These are phyloP conservation scores for Phytophthora cactorum DNA, from an alignment of 352 stramenopile species.

Conservation along the genomic window DNA sequence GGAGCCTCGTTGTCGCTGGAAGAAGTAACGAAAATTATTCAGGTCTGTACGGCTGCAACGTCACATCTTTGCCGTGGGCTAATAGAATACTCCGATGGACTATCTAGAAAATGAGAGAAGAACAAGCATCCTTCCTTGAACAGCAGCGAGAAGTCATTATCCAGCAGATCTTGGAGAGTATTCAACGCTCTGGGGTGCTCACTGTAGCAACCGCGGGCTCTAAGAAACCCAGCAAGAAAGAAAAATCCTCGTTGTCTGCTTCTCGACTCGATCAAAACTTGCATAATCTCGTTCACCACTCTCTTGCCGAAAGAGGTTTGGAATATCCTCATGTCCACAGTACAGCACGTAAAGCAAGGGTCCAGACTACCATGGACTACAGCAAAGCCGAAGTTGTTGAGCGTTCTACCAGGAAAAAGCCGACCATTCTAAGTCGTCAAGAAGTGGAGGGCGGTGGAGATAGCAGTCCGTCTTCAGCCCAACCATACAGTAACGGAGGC, in stretches of 20 bases:
- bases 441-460: conserved; percentile 21
- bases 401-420: conserved; percentile 15
- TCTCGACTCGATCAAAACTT: conserved; percentile 57
- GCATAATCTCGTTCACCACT: conserved; percentile 58
- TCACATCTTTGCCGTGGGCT: not conserved
- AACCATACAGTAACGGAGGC: conserved; percentile 4
- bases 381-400: conserved; percentile 3
- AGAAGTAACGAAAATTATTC: conserved; percentile 32
- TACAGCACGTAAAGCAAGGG: conserved; percentile 5
- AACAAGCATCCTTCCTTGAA: conserved; percentile 57
- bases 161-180: conserved; percentile 60
- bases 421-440: conserved; percentile 26
- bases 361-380: not conserved
- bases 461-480: not conserved
- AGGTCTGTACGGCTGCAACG: conserved; percentile 16
- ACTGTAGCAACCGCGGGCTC: not conserved
- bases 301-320: conserved; percentile 64
- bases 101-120: conserved; percentile 35
- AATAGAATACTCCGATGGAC: not conserved
- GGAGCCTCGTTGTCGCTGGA: conserved; percentile 18
- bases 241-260: conserved; percentile 14
- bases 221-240: conserved; percentile 3
- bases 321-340: conserved; percentile 63
- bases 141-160: conserved; percentile 67
- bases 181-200: conserved; percentile 42